Percentiles rank a stretch among this genome's conserved stretches.
phyloP scores from a whole-genome alignment of 176 grass and related monocot species.

The Avena atlantica region DNA sequence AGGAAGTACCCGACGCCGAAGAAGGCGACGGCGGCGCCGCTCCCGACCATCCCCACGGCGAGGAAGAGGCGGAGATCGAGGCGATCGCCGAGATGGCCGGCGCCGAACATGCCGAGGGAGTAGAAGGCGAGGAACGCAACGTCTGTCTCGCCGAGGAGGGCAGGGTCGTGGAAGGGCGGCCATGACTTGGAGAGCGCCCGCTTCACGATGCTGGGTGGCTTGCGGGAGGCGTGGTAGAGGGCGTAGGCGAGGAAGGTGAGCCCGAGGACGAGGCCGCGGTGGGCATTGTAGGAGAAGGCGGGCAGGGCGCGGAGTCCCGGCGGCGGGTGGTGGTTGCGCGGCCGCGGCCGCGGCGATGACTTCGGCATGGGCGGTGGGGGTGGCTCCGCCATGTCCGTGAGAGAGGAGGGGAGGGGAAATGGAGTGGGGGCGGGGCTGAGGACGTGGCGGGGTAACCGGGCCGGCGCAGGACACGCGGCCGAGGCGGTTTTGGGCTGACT shows the following conservation, averaged over 20 bases:
- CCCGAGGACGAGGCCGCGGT: constrained; percentile 63
- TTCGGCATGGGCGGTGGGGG: constrained; percentile 34
- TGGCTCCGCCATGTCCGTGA: constrained; percentile 29
- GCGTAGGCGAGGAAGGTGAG: constrained; percentile 79
- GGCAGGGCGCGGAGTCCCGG: constrained; percentile 47
- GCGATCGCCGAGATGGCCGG: constrained; percentile 71
- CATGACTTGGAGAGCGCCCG: constrained; percentile 52
- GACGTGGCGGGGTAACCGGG: constrained; percentile 44
- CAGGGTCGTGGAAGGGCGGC: constrained; percentile 55
- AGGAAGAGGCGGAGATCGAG: constrained; percentile 77
- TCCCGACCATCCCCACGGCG: constrained; percentile 56
- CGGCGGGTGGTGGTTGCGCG: constrained; percentile 30
- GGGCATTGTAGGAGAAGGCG: constrained; percentile 50
- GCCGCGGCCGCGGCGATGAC: constrained; percentile 27
- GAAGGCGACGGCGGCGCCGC: constrained; percentile 51
- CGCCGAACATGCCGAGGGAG: constrained; percentile 69
- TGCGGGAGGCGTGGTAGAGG: constrained; percentile 76
- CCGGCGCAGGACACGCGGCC: constrained; percentile 34
- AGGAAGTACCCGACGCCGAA: constrained; percentile 68
- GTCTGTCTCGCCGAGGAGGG: constrained; percentile 70
- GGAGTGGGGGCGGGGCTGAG: constrained; percentile 20
- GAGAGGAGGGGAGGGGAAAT: not conserved
- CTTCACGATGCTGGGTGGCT: constrained; percentile 77
- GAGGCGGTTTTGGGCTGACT: not conserved
- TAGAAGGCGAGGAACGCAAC: constrained; percentile 75